Conservation (phyloP, 1,139 yeast genomes). For the Arxiozyma heterogenica region DNA sequence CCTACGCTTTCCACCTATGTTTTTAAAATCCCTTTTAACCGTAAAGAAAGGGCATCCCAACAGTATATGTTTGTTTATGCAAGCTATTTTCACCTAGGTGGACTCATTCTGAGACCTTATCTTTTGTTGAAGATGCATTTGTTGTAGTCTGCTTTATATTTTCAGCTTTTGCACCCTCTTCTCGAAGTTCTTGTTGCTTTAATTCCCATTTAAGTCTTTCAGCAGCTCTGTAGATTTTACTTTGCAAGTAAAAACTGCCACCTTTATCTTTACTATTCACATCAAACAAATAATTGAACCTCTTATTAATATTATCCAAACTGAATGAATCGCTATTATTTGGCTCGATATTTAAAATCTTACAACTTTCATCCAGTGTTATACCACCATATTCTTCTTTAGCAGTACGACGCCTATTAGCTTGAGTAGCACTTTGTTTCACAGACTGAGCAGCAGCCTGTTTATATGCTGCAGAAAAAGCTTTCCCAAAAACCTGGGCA, state of each 20-base stretch:
- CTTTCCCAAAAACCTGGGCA: conserved; percentile 90
- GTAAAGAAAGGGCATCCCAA: no score
- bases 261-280: conserved; percentile 90
- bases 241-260: conserved; percentile 84
- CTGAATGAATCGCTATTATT: conserved; percentile 33
- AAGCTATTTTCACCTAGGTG: no score
- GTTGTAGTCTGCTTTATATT: conserved; percentile 3
- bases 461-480: conserved; percentile 92
- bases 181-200: conserved; percentile 30
- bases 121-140: neutral
- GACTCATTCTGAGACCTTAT: neutral
- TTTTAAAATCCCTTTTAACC: no score
- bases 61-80: neutral
- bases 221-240: conserved; percentile 82
- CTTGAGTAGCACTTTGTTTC: conserved; percentile 51
- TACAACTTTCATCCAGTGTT: conserved; percentile 80
- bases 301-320: conserved; percentile 56
- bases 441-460: conserved; percentile 90
- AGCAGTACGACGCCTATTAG: conserved; percentile 39
- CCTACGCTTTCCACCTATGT: neutral
- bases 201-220: conserved; percentile 53
- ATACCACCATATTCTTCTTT: conserved; percentile 57
- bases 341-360: conserved; percentile 71
- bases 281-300: conserved; percentile 75
- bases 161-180: conserved; percentile 9